Evolutionary conservation across 306 rosid genomes (phyloP).

Genomic region (Elaeagnus macrophylla): DNA sequence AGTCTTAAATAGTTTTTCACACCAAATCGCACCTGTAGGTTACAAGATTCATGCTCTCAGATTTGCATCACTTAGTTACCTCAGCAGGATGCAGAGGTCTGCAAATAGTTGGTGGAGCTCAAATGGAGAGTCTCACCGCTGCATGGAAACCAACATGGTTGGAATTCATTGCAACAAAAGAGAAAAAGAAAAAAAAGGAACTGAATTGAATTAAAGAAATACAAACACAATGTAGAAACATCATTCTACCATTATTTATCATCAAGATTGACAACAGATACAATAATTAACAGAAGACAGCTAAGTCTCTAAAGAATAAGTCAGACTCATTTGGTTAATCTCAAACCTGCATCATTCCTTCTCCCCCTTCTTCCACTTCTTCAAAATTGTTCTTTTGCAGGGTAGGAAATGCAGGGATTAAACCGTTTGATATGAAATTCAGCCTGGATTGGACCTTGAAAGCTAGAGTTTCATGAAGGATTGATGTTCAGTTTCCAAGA

Average conservation of each 20-base stretch:
- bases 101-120: constrained; percentile 34
- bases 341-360: constrained; percentile 46
- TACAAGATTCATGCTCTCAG: no score
- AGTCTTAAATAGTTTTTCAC: no score
- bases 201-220: no score
- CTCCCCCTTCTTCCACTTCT: no score
- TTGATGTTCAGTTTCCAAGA: not conserved
- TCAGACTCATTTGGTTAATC: constrained; percentile 26
- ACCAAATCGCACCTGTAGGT: no score
- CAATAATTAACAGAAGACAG: constrained; percentile 18
- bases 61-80: no score
- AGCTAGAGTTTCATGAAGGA: constrained; percentile 4
- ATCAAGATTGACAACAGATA: constrained; percentile 15
- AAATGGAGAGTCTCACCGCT: constrained; percentile 34
- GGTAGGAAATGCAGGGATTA: constrained; percentile 12
- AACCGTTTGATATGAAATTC: no score
- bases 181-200: constrained; percentile 12
- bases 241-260: constrained; percentile 22
- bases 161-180: constrained; percentile 9
- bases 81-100: no score
- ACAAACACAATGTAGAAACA: not conserved
- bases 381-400: constrained; percentile 22
- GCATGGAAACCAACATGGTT: no score
- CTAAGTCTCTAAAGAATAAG: constrained; percentile 15
- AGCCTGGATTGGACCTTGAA: constrained; percentile 11